A percentile compares a stretch with the other conserved stretches of the same genome.
Evolutionary conservation across 225 moss, liverwort and hornwort genomes (phyloP).

Genomic region (Ulota crispa): DNA sequence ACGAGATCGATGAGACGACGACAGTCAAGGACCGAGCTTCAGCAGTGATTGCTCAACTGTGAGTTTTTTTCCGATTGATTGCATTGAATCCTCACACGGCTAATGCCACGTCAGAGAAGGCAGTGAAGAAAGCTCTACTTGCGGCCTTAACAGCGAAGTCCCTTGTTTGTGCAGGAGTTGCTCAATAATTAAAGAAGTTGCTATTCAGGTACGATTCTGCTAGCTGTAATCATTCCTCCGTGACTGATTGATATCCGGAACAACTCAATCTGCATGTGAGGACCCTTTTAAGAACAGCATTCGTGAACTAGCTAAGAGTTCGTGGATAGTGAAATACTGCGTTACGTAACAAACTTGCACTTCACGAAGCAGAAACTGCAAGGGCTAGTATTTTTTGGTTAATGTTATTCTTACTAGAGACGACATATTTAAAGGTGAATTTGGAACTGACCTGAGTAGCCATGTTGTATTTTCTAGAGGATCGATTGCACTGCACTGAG

Average conservation of each 20-base stretch:
- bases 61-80: background rate
- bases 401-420: background rate
- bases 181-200: background rate
- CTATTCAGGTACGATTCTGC: constrained; percentile 4
- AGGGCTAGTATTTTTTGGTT: background rate
- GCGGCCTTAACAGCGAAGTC: background rate
- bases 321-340: no score
- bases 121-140: background rate
- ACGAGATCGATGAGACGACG: background rate
- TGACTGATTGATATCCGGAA: background rate
- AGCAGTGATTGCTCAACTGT: background rate
- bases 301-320: background rate
- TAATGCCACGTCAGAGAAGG: background rate
- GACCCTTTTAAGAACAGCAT: background rate
- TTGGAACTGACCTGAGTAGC: background rate
- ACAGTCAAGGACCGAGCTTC: background rate
- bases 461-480: background rate
- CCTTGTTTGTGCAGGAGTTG: background rate
- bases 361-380: background rate
- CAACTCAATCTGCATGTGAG: background rate
- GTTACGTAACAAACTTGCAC: background rate
- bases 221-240: background rate
- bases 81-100: background rate
- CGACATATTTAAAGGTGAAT: background rate
- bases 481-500: background rate